Percentiles rank a stretch among this genome's conserved stretches.
Conservation (phyloP, 2,329 filamentous ascomycete species). For the Piedraia hortae region DNA sequence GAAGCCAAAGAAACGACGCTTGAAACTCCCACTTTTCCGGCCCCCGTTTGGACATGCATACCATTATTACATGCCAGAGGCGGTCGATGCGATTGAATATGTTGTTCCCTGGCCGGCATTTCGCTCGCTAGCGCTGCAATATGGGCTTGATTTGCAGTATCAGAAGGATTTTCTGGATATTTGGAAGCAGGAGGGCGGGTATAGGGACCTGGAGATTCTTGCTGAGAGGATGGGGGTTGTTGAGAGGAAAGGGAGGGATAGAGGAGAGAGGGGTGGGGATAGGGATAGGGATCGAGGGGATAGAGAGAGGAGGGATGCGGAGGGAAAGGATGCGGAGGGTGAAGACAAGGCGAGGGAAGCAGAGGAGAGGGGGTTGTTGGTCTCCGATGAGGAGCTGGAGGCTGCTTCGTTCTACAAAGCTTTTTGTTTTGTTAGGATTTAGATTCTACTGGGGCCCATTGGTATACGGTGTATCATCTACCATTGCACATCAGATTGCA, state of each 20-base stretch:
- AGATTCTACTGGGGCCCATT: too few relatives aligned
- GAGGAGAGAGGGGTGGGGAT: too few relatives aligned
- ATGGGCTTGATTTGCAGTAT: conserved; percentile 86
- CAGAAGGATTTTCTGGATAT: conserved; percentile 75
- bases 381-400: conserved; percentile 72
- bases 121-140: conserved; percentile 81
- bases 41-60: conserved; percentile 97
- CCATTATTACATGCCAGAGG: conserved; percentile 84
- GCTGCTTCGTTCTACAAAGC: conserved; percentile 73
- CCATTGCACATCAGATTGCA: too few relatives aligned
- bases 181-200: conserved; percentile 75
- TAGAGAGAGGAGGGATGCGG: too few relatives aligned
- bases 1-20: too few relatives aligned
- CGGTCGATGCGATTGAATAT: conserved; percentile 90
- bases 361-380: conserved; percentile 31
- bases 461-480: too few relatives aligned
- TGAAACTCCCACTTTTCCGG: conserved; percentile 37
- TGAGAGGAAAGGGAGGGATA: conserved; percentile 28
- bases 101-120: conserved; percentile 97
- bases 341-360: conserved; percentile 18
- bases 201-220: conserved; percentile 50
- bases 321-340: too few relatives aligned
- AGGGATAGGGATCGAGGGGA: conserved; percentile 16
- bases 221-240: conserved; percentile 92
- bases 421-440: conserved; percentile 91